Evolutionary conservation across 768 basidiomycete species (phyloP).

Genomic region (Paxillus rubicundulus): DNA sequence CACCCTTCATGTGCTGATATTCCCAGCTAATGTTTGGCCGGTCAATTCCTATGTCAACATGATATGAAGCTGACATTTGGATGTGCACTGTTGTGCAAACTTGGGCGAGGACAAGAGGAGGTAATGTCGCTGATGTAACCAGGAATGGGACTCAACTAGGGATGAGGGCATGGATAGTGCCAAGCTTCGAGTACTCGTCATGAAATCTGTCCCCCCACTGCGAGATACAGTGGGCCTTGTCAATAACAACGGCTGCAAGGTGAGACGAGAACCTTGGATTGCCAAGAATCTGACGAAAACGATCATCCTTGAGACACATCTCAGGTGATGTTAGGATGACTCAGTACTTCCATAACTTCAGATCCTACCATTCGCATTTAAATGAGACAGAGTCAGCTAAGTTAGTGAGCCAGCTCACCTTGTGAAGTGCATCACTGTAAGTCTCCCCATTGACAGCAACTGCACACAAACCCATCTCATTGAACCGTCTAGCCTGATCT

Average conservation of each 20-base stretch:
- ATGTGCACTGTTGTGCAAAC: slow-evolving; percentile 23
- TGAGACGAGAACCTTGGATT: neutral
- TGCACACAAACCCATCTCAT: slow-evolving; percentile 27
- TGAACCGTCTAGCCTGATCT: slow-evolving; percentile 31
- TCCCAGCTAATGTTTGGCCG: slow-evolving; percentile 1
- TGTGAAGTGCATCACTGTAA: slow-evolving; percentile 24
- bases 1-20: neutral
- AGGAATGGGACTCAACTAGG: slow-evolving; percentile 30
- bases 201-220: slow-evolving; percentile 7
- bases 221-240: too few relatives aligned
- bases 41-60: neutral
- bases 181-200: neutral
- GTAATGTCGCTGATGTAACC: slow-evolving; percentile 35
- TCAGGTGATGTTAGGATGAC: slow-evolving; percentile 38
- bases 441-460: slow-evolving; percentile 38
- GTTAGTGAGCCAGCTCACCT: slow-evolving; percentile 21
- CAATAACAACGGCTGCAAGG: slow-evolving; percentile 8
- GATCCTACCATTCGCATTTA: neutral
- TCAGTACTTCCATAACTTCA: slow-evolving; percentile 10
- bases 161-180: slow-evolving; percentile 16
- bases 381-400: too few relatives aligned
- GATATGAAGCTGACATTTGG: slow-evolving; percentile 6
- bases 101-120: slow-evolving; percentile 25
- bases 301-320: slow-evolving; percentile 36
- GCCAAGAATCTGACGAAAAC: slow-evolving; percentile 27